Evolutionary conservation across 805 yeast genomes (phyloP), one percentile per base, ranked within the genome.

Genomic region (Brettanomyces sp.): DNA sequence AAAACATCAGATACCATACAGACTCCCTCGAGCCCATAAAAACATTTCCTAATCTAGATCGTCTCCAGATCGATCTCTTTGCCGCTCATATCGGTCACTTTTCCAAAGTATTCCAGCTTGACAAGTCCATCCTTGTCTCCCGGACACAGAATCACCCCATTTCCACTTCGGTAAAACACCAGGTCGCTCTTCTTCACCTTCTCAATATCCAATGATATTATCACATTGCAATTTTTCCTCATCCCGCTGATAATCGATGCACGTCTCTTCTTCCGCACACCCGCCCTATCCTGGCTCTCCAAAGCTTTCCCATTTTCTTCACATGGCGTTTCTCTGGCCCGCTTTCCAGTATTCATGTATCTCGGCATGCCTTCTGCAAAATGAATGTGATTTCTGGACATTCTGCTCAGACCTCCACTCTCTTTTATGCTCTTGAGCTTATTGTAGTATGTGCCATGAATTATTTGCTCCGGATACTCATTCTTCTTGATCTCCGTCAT

Each of bases 361-460:
- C 30, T 3, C 1, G 77, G 73, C 8, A 76, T 53, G 11, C 81
- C 82, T 1, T 77, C 66, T 0, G 98, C 86, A 59, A 91, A 72
- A 64, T 93, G 99, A 14, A 93, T 78, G 60, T 93, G 98, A 52
- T 82, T 82, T 55, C 99, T 68, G 32, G 62, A 65, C 96, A 89
- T 86, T 49, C 64, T 69, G 13, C 73, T 71, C 23, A 93, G 64
- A 0, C 87, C 89, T 0, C 79, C 79, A 4, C 70, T 53, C 24
- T 64, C 44, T n/a, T 72, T 46, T 4, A 85, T 85, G 21, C 58
- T 47, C 1, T 64, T 56, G 52, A 84, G 65, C 28, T 74, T 77
- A 3, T 61, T 58, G 4, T 48, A 45, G 48, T 70, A 78, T 0
- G 98, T 91, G 4, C 98, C 98, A 61, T 93, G 99, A 18, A 87